phyloP scores from a whole-genome alignment of 305 asterid genomes.

The Rubia peregrina region DNA sequence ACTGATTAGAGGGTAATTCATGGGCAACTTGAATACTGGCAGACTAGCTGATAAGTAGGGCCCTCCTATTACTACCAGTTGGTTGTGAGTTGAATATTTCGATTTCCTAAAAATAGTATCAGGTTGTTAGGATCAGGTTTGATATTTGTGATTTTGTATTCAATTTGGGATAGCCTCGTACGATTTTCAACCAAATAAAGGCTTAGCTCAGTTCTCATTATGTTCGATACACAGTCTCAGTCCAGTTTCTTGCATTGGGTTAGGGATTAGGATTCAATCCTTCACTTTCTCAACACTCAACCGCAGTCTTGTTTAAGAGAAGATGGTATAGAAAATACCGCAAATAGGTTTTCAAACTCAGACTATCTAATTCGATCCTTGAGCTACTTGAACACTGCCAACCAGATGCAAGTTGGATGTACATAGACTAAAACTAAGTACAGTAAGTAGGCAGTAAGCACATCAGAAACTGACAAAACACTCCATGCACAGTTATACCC shows the following conservation, averaged over 20 bases:
- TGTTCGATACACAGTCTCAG: background rate
- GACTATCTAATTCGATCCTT: background rate
- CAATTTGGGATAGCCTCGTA: background rate
- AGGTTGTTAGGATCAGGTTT: background rate
- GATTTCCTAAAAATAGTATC: background rate
- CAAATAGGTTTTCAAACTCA: background rate
- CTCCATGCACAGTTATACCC: background rate
- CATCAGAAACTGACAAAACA: background rate
- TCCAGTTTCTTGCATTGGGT: background rate
- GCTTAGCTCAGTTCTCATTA: background rate
- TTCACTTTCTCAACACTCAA: background rate
- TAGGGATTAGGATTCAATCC: background rate
- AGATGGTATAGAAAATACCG: background rate
- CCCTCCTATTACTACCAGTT: background rate
- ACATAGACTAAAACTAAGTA: background rate
- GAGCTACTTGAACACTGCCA: background rate
- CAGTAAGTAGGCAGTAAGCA: background rate
- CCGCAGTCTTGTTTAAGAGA: background rate
- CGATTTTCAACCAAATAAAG: background rate
- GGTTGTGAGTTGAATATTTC: background rate
- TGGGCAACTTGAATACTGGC: background rate
- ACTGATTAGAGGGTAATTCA: background rate
- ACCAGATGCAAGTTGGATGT: background rate
- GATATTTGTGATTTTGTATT: background rate
- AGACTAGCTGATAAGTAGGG: constrained; percentile 1